Base-by-base conservation (phyloP, 495 filamentous ascomycete species). In the Talaromyces ruber region DNA sequence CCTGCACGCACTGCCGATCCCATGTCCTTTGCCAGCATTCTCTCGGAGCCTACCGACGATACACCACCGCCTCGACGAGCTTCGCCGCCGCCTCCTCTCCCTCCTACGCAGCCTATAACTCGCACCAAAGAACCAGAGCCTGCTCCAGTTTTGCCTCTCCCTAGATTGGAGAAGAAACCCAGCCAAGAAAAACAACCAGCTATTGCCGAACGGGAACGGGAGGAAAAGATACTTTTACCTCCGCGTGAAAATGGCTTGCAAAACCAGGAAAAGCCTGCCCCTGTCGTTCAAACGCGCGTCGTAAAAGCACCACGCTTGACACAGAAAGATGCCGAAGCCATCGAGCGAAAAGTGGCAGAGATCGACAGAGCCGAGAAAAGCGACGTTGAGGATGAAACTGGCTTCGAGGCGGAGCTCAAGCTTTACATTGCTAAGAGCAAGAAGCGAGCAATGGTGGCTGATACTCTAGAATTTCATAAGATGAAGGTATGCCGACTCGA, bases 11-110 rank as follows among this genome's bases (percentile, higher is more conserved):
- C 87, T 58, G 84, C 86, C 21, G 88, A 93, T 73, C 88, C 92
- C 14, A 96, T 96, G 92, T 91, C 90, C 3, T 91, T 96, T 65
- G 91, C 90, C 32, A 94, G 89, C 69, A 95, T 96, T 60, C 83
- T 96, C 37, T 92, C 91, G 1, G 87, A 81, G 62, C 82, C 88
- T 25, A 73, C 79, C 18, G 72, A 79, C 68, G 89, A 91, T 51
- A 81, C 84, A 39, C 66, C 80, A 34, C 66, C 80, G 5, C 79
- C 82, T 1, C 72, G 70, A 66, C 76, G 75, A 62, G 71, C 64
- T 51, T 70, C 71, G 47, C 75, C 77, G 51, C 68, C 74, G 26
- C 65, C 47, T 62, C 47, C 57, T 29, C 62, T 74, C 53, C 68
- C 65, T 45, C 66, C 59, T 43, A 65, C 62, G 58, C 65, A 70